phyloP scores from a whole-genome alignment of 805 yeast species.

The Saccharomyces mikatae region DNA sequence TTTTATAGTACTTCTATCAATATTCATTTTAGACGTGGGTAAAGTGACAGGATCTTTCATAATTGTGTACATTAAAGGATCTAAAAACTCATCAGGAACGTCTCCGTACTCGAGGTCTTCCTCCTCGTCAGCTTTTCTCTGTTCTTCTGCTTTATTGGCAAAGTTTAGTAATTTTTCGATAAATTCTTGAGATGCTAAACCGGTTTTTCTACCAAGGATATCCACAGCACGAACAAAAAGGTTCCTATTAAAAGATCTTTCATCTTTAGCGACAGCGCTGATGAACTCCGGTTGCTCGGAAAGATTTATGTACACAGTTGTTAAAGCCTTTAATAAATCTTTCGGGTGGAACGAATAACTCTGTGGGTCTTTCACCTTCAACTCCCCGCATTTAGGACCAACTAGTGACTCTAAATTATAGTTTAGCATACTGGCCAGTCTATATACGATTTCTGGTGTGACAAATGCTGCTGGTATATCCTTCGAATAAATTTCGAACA shows the following conservation, averaged over 20 bases:
- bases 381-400: slow-evolving; percentile 86
- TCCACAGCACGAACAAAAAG: slow-evolving; percentile 64
- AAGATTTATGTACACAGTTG: slow-evolving; percentile 70
- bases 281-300: slow-evolving; percentile 58
- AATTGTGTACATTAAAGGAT: slow-evolving; percentile 90
- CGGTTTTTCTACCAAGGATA: slow-evolving; percentile 49
- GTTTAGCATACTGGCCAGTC: slow-evolving; percentile 92
- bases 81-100: slow-evolving; percentile 91
- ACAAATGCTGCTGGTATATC: slow-evolving; percentile 83
- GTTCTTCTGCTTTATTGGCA: slow-evolving; percentile 55
- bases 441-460: slow-evolving; percentile 82
- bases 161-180: slow-evolving; percentile 47
- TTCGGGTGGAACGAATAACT: slow-evolving; percentile 79
- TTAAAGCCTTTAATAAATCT: slow-evolving; percentile 55
- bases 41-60: slow-evolving; percentile 96
- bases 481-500: slow-evolving; percentile 73
- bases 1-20: slow-evolving; percentile 86
- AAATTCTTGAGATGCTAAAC: slow-evolving; percentile 47
- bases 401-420: slow-evolving; percentile 87
- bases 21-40: slow-evolving; percentile 76
- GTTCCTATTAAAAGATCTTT: slow-evolving; percentile 70
- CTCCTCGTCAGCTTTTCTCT: slow-evolving; percentile 57
- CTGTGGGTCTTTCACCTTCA: slow-evolving; percentile 79
- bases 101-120: slow-evolving; percentile 88
- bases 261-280: slow-evolving; percentile 78